phyloP scores from a whole-genome alignment of 768 basidiomycete species.

The Cantharellus cinnabarinus region DNA sequence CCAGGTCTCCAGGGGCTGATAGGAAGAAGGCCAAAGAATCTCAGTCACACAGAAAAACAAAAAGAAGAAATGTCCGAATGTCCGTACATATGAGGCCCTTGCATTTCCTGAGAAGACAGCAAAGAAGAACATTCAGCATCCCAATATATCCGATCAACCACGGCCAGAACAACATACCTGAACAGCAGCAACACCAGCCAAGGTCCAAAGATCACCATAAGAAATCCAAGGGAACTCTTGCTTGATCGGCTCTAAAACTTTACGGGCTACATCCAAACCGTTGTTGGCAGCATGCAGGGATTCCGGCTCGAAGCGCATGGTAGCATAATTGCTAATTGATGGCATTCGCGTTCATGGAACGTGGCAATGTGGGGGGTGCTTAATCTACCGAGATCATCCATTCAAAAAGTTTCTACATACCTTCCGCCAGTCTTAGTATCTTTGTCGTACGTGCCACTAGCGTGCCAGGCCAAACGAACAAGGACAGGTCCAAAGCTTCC shows the following conservation, averaged over 20 bases:
- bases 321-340: constrained; percentile 68
- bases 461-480: constrained; percentile 83
- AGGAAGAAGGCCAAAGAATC: no score
- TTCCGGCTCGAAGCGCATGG: constrained; percentile 94
- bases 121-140: no score
- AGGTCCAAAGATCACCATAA: constrained; percentile 94
- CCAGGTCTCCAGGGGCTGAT: constrained; percentile 68
- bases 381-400: background rate
- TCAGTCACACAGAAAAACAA: no score
- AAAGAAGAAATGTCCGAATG: background rate
- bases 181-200: constrained; percentile 78
- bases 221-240: constrained; percentile 79
- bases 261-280: constrained; percentile 63
- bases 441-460: constrained; percentile 86
- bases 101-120: constrained; percentile 41
- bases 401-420: constrained; percentile 17
- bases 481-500: constrained; percentile 78
- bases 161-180: constrained; percentile 11
- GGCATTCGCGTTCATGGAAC: background rate
- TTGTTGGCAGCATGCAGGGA: constrained; percentile 65
- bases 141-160: no score
- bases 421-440: constrained; percentile 58
- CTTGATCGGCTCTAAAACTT: constrained; percentile 71
- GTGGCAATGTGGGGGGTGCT: constrained; percentile 1
- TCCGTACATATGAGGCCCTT: constrained; percentile 51